These are phyloP conservation scores for Monascus purpureus DNA, from an alignment of 495 filamentous ascomycete genomes.

Conservation along the genomic window DNA sequence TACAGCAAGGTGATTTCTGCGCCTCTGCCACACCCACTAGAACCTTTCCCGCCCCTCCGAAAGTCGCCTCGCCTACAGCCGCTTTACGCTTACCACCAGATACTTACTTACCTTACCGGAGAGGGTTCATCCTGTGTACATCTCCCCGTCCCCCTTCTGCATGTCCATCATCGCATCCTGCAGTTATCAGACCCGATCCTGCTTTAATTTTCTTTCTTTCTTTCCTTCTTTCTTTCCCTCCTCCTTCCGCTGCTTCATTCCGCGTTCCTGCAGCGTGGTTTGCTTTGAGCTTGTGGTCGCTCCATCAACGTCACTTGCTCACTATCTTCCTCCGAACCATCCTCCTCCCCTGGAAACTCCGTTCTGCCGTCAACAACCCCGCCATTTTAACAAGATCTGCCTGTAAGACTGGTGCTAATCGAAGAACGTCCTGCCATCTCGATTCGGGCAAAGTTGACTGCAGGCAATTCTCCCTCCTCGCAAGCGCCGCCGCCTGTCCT, in stretches of 20 bases:
- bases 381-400: not conserved
- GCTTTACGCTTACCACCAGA: too few relatives aligned
- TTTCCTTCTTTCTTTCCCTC: slow-evolving; percentile 1
- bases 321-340: slow-evolving; percentile 1
- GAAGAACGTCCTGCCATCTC: too few relatives aligned
- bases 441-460: not conserved
- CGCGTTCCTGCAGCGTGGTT: slow-evolving; percentile 24
- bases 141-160: too few relatives aligned
- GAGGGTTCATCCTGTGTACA: too few relatives aligned
- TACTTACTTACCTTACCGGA: too few relatives aligned
- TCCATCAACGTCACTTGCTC: slow-evolving; percentile 24
- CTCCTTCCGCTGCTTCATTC: slow-evolving; percentile 16
- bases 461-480: slow-evolving; percentile 3
- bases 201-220: slow-evolving; percentile 5
- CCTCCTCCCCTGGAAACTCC: not conserved
- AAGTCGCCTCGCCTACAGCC: too few relatives aligned
- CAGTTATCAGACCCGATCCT: not conserved
- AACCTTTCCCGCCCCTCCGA: too few relatives aligned
- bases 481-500: slow-evolving; percentile 6
- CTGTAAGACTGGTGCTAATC: too few relatives aligned
- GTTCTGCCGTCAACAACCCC: not conserved
- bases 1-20: too few relatives aligned
- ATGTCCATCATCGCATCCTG: not conserved
- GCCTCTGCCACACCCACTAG: too few relatives aligned
- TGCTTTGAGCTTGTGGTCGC: slow-evolving; percentile 17